Conservation (phyloP, 805 yeast species). For the Wickerhamiella lipophila region DNA sequence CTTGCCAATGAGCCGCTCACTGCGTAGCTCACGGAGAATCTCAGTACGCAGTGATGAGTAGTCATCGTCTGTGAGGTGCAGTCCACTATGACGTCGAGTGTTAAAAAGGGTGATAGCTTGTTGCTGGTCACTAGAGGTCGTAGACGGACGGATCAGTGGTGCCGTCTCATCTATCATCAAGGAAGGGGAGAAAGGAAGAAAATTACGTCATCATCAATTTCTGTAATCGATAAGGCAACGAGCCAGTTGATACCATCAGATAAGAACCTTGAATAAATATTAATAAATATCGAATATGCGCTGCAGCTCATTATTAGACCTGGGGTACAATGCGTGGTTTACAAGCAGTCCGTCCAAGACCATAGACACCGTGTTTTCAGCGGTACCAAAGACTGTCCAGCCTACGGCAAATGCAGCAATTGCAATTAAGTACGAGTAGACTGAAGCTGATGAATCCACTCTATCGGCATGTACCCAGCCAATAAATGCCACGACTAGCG, state of each 20-base stretch:
- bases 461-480: conserved; percentile 33
- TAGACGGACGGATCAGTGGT: neutral
- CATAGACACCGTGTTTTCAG: conserved; percentile 32
- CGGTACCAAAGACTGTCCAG: conserved; percentile 34
- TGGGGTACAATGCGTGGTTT: conserved; percentile 28
- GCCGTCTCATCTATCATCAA: neutral
- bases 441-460: conserved; percentile 26
- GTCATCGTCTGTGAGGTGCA: conserved; percentile 8
- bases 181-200: neutral
- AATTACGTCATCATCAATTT: neutral
- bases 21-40: conserved; percentile 35
- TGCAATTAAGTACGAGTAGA: conserved; percentile 32
- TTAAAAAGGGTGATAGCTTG: neutral
- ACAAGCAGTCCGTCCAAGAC: conserved; percentile 28
- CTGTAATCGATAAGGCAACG: neutral
- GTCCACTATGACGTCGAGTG: neutral
- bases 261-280: no score
- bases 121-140: neutral
- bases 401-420: conserved; percentile 31
- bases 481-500: conserved; percentile 28
- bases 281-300: conserved; percentile 18
- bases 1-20: conserved; percentile 37
- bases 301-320: conserved; percentile 24
- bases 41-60: conserved; percentile 15
- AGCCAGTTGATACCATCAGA: no score